Conservation (phyloP, 139 green algal species). For the Raphidocelis subcapitata region DNA sequence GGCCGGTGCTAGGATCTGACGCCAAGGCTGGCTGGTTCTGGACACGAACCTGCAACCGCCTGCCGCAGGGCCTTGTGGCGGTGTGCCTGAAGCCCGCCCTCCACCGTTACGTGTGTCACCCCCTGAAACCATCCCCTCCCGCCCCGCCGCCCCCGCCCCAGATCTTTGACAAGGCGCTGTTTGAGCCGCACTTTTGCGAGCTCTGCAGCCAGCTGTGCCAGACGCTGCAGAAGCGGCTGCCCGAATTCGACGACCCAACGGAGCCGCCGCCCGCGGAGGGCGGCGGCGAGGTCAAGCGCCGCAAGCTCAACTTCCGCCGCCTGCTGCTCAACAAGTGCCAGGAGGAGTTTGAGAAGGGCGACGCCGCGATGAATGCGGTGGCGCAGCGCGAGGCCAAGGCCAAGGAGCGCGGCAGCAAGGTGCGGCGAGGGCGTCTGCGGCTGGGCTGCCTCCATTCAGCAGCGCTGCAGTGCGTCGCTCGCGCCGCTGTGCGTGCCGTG, state of each 20-base stretch:
- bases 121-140: no score
- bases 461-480: no score
- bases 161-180: conserved; percentile 98
- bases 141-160: background rate
- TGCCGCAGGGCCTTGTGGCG: no score
- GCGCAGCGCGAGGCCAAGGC: conserved; percentile 51
- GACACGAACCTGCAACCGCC: no score
- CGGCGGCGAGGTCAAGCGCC: conserved; percentile 4
- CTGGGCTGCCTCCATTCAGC: no score
- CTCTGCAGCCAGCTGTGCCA: conserved; percentile 87
- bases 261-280: background rate
- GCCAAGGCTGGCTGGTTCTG: no score
- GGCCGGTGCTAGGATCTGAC: no score
- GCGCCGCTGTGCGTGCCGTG: no score
- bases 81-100: no score
- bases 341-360: conserved; percentile 90
- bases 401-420: conserved; percentile 38
- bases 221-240: conserved; percentile 31
- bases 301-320: conserved; percentile 79
- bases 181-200: conserved; percentile 92
- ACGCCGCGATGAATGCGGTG: conserved; percentile 54
- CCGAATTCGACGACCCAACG: conserved; percentile 35
- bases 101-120: no score
- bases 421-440: no score
- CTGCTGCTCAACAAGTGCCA: conserved; percentile 99